Evolutionary conservation across 106 monocot species (phyloP).

Genomic region (Dendrobium officinale): DNA sequence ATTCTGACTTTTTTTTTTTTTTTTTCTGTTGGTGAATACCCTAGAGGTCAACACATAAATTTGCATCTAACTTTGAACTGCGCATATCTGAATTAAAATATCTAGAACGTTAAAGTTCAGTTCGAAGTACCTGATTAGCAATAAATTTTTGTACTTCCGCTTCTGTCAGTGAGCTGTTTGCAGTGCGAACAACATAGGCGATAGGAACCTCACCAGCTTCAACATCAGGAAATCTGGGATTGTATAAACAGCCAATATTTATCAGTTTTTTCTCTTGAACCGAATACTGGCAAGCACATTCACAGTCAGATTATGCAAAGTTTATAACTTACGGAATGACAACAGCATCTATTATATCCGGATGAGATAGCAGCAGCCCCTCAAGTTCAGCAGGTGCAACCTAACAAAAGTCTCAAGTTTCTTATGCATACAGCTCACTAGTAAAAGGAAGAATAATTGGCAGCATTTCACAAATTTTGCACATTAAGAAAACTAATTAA

Average conservation of each 20-base stretch:
- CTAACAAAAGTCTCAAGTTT: constrained; percentile 18
- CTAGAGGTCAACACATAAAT: no score
- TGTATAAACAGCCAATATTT: constrained; percentile 1
- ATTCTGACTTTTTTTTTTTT: no score
- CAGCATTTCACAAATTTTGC: background rate
- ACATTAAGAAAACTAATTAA: background rate
- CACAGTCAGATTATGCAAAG: no score
- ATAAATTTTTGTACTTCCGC: constrained; percentile 64
- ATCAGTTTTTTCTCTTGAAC: background rate
- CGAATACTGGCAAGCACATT: background rate
- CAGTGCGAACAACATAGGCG: constrained; percentile 66
- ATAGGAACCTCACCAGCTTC: constrained; percentile 90
- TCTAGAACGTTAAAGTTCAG: background rate
- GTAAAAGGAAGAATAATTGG: background rate
- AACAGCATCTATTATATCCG: constrained; percentile 80
- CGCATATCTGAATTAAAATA: background rate
- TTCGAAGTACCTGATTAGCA: constrained; percentile 50
- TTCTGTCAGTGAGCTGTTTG: constrained; percentile 57
- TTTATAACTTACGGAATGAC: constrained; percentile 74
- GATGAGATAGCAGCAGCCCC: constrained; percentile 72
- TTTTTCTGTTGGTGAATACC: no score
- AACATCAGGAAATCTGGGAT: constrained; percentile 60
- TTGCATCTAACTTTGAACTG: background rate
- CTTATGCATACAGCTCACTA: background rate
- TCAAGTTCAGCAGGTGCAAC: constrained; percentile 97